Evolutionary conservation across 1,139 yeast genomes (phyloP), one percentile per base, ranked within the genome.

Genomic region (Kurtzmaniella natalensis): DNA sequence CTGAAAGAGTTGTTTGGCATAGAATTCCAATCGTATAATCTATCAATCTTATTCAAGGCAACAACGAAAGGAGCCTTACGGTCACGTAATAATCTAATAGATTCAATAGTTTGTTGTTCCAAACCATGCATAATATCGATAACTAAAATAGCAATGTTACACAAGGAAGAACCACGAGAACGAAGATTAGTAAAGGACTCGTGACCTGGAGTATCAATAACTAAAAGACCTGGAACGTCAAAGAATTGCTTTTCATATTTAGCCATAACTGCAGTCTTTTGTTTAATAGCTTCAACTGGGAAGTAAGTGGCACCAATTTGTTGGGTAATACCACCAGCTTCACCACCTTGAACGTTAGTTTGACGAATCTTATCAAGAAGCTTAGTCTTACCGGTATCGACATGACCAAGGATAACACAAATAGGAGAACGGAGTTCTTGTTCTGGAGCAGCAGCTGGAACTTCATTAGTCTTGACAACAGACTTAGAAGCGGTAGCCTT

Each of bases 301-400:
- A 92, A 94, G 63, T 89, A 94, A 18, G 98, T 94, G 34, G 99
- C 99, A 78, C 99, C 99, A 57, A 92, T 92, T 66, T 92, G 99
- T 75, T 92, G 99, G 46, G 99, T 92, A 58, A 92, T 94, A 72
- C 99, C 99, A 72, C 99, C 99, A 37, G 98, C 99, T 70, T 92
- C 99, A 57, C 98, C 99, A 61, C 96, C 98, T 72, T 92, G 99
- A 41, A 92, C 99, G 53, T 92, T 92, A 32, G 97, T 94, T 71
- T 92, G 96, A 70, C 99, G 94, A 47, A 92, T 81, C 64, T 92
- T 94, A 59, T 92, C 99, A 57, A 92, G 74, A 47, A 92, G 76
- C 60, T 92, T 92, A 43, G 98, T 92, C 66, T 92, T 94, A 80
- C 99, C 98, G 38, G 98, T 92, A 74, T 92, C 99, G 61, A 92